Base-by-base conservation (phyloP, 192 early-diverging fungal species). In the Phycomyces blakesleeanus region DNA sequence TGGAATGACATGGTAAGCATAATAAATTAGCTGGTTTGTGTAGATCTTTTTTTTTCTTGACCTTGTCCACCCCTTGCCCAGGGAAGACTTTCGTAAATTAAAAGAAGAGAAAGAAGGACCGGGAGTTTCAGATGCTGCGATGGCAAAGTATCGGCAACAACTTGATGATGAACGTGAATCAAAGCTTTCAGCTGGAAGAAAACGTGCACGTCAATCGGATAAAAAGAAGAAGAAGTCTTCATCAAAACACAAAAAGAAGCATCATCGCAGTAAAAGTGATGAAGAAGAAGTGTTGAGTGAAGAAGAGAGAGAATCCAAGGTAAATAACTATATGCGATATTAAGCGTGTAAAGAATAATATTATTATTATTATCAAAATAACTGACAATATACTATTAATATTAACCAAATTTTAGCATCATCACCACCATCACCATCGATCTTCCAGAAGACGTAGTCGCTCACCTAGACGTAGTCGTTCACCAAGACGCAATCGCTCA, bases 61-160 rank as follows among this genome's bases (percentile, higher is more conserved):
- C 52, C 9, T 49, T 41, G n/a, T n/a, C n/a, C n/a, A 1, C 15
- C 11, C 8, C 7, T n/a, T 44, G 6, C 20, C 24, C 34, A 67
- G 65, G 65, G 65, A 67, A 51, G 65, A 67, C n/a, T 67, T 59
- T 25, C 55, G 55, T 24, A 57, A 59, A 34, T 25, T 67, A 25
- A 67, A 67, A 39, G 56, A 67, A 52, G 65, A 57, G 9, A 67
- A 59, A 34, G 65, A 67, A 38, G 65, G 65, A 6, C 65, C 65
- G 14, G 50, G 49, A 21, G 55, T 67, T 15, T 67, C 65, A 20
- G 65, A 67, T 26, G 56, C 15, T 8, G 65, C 65, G 24, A 67
- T 67, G 65, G 34, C 12, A 25, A 67, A 67, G 16, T 67, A 67
- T 25, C 65, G 65, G 7, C 40, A 59, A 38, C 54, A 67, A 26